Conservation (phyloP, 805 yeast species). For the Metschnikowia matae region DNA sequence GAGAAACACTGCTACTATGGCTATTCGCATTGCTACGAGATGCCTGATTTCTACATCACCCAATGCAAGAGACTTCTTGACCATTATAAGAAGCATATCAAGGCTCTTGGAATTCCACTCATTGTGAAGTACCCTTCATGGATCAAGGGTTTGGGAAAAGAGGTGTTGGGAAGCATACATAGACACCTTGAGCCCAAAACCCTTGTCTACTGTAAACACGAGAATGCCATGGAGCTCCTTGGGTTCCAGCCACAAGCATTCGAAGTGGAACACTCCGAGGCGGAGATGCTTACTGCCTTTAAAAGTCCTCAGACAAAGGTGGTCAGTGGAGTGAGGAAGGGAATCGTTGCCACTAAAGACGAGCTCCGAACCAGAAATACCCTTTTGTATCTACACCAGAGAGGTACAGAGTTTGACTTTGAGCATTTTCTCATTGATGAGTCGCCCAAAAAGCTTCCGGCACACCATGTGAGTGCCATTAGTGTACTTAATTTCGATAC, state of each 20-base stretch:
- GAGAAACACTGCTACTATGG: constrained; percentile 48
- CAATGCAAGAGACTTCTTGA: constrained; percentile 40
- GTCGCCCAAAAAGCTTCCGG: constrained; percentile 10
- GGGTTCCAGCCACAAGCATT: constrained; percentile 22
- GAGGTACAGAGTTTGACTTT: constrained; percentile 9
- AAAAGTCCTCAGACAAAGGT: constrained; percentile 2
- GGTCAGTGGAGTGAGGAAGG: constrained; percentile 14
- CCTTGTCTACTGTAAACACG: constrained; percentile 45
- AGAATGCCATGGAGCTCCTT: constrained; percentile 18
- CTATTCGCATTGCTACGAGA: constrained; percentile 61
- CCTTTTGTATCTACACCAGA: constrained; percentile 51
- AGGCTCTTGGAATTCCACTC: constrained; percentile 33
- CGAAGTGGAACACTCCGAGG: constrained; percentile 22
- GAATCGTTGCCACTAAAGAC: constrained; percentile 42
- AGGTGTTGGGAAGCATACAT: constrained; percentile 51
- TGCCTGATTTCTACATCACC: constrained; percentile 52
- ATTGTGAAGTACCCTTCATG: constrained; percentile 85
- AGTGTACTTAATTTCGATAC: constrained; percentile 11
- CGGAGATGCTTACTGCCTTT: constrained; percentile 12
- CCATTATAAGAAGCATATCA: constrained; percentile 20
- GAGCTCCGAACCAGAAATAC: constrained; percentile 51
- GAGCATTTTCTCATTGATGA: constrained; percentile 6
- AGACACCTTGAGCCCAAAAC: constrained; percentile 48
- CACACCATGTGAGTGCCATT: constrained; percentile 8
- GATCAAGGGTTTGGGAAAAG: constrained; percentile 83